Base-by-base conservation (phyloP, 1,284 basidiomycete species). In the Sparassis latifolia region DNA sequence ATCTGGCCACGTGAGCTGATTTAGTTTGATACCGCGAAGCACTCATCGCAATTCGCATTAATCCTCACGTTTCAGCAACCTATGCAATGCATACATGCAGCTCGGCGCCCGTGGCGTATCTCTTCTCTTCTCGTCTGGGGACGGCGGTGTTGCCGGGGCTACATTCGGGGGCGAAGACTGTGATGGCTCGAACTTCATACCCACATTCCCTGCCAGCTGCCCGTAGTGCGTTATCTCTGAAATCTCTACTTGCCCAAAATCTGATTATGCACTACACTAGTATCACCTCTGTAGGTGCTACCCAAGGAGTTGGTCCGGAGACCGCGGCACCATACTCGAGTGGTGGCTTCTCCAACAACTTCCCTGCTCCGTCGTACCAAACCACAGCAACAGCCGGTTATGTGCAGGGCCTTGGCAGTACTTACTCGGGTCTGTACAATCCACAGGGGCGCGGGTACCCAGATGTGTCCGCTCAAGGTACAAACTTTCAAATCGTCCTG, bases 141-240 rank as follows among this genome's bases (percentile, higher is more conserved):
- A 83, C 56, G 66, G 61, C 47, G 85, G 85, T 52, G 86, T 89
- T 28, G 79, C 84, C 27, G 75, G 68, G n/a, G 79, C 78, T n/a
- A 20, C 20, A 20, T 20, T 20, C 20, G 77, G 70, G 27, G 80
- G 80, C 20, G 67, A 75, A 12, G 78, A 77, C 29, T 75, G 66
- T 3, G 75, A 72, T 49, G 72, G 58, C 47, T 60, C 61, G 28
- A 63, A 70, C 9, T 89, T 89, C 75, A 75, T 84, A 50, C 84
- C 86, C 9, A 71, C 65, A 0, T 89, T 89, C 76, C 87, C 86
- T 12, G 73, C 79, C n/a, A 68, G 67, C 29, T 78, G 82, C 82
- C 54, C 77, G 73, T 51, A 75, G 82, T 80, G 66, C 61, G 69
- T 72, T 50, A 10, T 28, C 1, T 32, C 33, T 42, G 12, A 9